These are phyloP conservation scores for Penicillium fimorum DNA, from an alignment of 495 filamentous ascomycete genomes.

Conservation along the genomic window DNA sequence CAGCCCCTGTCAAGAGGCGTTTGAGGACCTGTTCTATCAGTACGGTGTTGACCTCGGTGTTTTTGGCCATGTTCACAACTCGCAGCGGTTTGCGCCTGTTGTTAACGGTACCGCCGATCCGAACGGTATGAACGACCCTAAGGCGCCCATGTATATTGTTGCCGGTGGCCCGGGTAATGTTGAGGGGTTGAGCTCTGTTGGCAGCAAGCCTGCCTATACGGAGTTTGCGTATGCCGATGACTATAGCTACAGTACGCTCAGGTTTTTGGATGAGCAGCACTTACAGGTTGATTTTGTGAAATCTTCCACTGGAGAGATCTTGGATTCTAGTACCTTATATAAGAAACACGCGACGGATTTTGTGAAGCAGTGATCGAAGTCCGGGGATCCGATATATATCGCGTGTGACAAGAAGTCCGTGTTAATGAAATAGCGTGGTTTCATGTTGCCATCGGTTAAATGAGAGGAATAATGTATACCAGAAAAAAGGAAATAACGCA, in stretches of 20 bases:
- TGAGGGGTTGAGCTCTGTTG: slow-evolving; percentile 41
- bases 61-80: slow-evolving; percentile 62
- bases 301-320: slow-evolving; percentile 47
- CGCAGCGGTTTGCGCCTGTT: slow-evolving; percentile 47
- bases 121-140: slow-evolving; percentile 51
- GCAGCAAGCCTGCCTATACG: slow-evolving; percentile 42
- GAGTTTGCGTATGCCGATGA: slow-evolving; percentile 57
- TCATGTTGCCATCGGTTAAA: no score
- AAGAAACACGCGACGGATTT: slow-evolving; percentile 52
- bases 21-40: slow-evolving; percentile 56
- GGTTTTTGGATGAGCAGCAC: slow-evolving; percentile 33
- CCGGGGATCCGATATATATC: no score
- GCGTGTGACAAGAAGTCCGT: no score
- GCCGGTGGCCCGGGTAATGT: slow-evolving; percentile 50
- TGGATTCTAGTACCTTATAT: slow-evolving; percentile 52
- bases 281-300: slow-evolving; percentile 45
- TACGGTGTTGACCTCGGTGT: slow-evolving; percentile 62
- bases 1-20: slow-evolving; percentile 53
- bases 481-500: no score
- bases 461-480: no score
- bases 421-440: no score
- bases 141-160: slow-evolving; percentile 56
- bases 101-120: slow-evolving; percentile 43
- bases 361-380: slow-evolving; percentile 41
- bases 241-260: slow-evolving; percentile 49